Percentiles rank a stretch among this genome's conserved stretches.
Conservation (phyloP, 192 early-diverging fungal genomes). For the Rhizoclosmatium sp. region DNA sequence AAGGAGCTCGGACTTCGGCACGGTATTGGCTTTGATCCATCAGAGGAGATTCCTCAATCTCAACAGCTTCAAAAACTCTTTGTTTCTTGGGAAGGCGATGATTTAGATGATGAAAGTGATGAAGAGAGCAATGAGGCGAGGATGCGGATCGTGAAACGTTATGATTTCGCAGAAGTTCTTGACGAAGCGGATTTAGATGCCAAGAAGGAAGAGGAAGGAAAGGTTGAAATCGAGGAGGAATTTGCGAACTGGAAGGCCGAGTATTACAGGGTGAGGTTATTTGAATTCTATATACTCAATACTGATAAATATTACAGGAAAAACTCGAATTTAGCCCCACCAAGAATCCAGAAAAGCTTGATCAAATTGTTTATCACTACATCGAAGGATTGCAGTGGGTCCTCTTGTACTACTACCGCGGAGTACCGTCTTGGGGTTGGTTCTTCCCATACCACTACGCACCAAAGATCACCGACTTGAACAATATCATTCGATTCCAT, state of each 20-base stretch:
- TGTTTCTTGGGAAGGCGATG: slow-evolving; percentile 62
- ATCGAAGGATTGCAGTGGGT: slow-evolving; percentile 98
- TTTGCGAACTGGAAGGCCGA: slow-evolving; percentile 62
- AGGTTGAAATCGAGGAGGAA: slow-evolving; percentile 53
- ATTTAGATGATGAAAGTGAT: slow-evolving; percentile 62
- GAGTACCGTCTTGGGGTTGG: slow-evolving; percentile 96
- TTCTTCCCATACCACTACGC: slow-evolving; percentile 98
- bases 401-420: slow-evolving; percentile 93
- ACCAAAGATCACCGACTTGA: slow-evolving; percentile 78
- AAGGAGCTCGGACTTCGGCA: slow-evolving; percentile 49
- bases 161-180: slow-evolving; percentile 71
- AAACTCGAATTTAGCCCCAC: slow-evolving; percentile 50
- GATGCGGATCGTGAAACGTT: slow-evolving; percentile 49
- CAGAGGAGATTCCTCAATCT: slow-evolving; percentile 49
- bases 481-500: slow-evolving; percentile 74
- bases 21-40: slow-evolving; percentile 45
- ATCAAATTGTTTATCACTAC: slow-evolving; percentile 63
- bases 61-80: slow-evolving; percentile 50
- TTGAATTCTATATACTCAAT: not conserved
- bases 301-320: slow-evolving; percentile 30
- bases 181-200: slow-evolving; percentile 54
- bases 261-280: slow-evolving; percentile 52
- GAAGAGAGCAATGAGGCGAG: slow-evolving; percentile 66
- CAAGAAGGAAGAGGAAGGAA: slow-evolving; percentile 43
- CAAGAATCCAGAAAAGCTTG: slow-evolving; percentile 58